phyloP scores from a whole-genome alignment of 805 yeast genomes.

The Phaffomyces opuntiae region DNA sequence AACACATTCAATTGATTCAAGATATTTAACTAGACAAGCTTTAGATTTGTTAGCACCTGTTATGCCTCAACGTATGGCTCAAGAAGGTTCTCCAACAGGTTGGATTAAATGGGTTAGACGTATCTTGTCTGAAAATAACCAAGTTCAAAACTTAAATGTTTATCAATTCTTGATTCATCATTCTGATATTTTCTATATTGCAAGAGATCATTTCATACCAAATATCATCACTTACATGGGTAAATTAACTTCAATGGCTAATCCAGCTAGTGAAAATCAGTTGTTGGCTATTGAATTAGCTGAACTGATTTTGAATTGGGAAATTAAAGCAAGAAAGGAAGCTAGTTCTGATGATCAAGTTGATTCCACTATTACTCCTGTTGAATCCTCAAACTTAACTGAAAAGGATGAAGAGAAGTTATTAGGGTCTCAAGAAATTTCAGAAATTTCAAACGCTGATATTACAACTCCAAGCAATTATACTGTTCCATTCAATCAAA shows the following conservation, averaged over 20 bases:
- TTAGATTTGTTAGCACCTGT: slow-evolving; percentile 86
- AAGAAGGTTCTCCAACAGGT: slow-evolving; percentile 39
- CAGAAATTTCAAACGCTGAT: slow-evolving; percentile 25
- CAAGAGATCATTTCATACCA: slow-evolving; percentile 84
- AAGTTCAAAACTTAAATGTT: slow-evolving; percentile 77
- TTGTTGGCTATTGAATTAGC: slow-evolving; percentile 83
- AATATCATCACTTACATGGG: slow-evolving; percentile 91
- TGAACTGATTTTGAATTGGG: slow-evolving; percentile 83
- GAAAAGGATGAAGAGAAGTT: slow-evolving; percentile 23
- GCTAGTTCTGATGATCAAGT: slow-evolving; percentile 7
- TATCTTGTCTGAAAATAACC: slow-evolving; percentile 83
- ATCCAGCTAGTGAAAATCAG: slow-evolving; percentile 76
- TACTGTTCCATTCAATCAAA: slow-evolving; percentile 64
- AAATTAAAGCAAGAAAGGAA: slow-evolving; percentile 38
- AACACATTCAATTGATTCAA: slow-evolving; percentile 79
- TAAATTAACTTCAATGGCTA: slow-evolving; percentile 70
- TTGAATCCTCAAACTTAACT: slow-evolving; percentile 25
- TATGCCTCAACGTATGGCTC: slow-evolving; percentile 57
- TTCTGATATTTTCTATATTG: slow-evolving; percentile 74
- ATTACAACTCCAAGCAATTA: slow-evolving; percentile 44
- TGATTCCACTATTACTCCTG: slow-evolving; percentile 19
- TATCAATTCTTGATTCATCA: slow-evolving; percentile 87
- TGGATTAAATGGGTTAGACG: slow-evolving; percentile 97
- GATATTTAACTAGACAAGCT: slow-evolving; percentile 79
- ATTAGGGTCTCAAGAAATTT: slow-evolving; percentile 5